Base-by-base conservation (phyloP, 306 rosid genomes). In the Malus sieversii region DNA sequence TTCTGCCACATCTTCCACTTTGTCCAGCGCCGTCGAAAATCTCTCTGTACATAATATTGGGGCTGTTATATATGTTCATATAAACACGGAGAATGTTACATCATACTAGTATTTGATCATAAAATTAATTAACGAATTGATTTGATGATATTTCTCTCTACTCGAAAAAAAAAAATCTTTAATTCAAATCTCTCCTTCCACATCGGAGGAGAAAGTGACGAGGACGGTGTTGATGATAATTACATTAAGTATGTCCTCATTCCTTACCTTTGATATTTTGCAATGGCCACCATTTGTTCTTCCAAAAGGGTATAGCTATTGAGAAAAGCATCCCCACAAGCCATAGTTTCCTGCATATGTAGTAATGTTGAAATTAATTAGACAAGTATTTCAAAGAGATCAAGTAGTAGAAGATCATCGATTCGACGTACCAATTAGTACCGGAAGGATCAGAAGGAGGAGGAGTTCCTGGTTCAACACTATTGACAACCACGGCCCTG, bases 241-340 rank as follows among this genome's bases (percentile, higher is more conserved):
- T 29, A 40, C 2, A 4, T 52, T 18, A 29, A 27, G 13, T 75
- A 10, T 23, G 42, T 38, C 42, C 42, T 7, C 42, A 38, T 66
- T 77, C 13, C 77, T 76, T 64, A 89, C 98, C 78, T 72, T 74
- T 84, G 19, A 90, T 15, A 52, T 10, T 81, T 15, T 82, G 85
- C 25, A 90, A 79, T 18, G 94, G 89, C 30, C 70, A 84, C 91
- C 89, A 90, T 83, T 85, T 90, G 38, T 84, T 91, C 76, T 48
- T 77, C 61, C 82, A 55, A 64, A 88, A 85, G 32, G 91, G 83
- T 22, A 87, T 1, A 66, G 85, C 65, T 27, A 82, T 70, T 8
- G 93, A 52, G 23, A 87, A 10, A 55, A 87, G 44, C 18, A 87
- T 19, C 62, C 98, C 89, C 59, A 84, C 22, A 23, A 89, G 32